A percentile compares a stretch with the other conserved stretches of the same genome.
These are phyloP conservation scores for Candida orba DNA, from an alignment of 805 yeast genomes.

Conservation along the genomic window DNA sequence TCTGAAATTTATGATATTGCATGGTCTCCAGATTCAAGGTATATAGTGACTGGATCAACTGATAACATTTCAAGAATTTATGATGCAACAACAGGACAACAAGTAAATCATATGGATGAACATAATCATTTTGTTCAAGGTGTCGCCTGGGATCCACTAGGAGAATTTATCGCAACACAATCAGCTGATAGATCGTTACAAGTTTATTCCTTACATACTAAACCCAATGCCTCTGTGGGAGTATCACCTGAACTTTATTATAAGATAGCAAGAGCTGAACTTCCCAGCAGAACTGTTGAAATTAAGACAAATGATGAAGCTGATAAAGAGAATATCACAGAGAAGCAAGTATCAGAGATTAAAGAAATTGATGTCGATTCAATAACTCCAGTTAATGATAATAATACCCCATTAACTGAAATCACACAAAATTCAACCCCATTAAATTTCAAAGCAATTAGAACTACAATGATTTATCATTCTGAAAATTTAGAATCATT, in stretches of 20 bases:
- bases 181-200: constrained; percentile 82
- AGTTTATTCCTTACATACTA: constrained; percentile 43
- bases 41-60: constrained; percentile 84
- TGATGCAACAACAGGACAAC: constrained; percentile 47
- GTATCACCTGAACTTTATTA: constrained; percentile 36
- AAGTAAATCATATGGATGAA: constrained; percentile 53
- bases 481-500: constrained; percentile 87
- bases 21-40: constrained; percentile 84
- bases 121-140: constrained; percentile 94
- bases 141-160: constrained; percentile 88
- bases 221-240: constrained; percentile 18
- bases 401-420: constrained; percentile 37
- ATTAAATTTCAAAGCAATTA: constrained; percentile 21
- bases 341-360: neutral
- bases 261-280: constrained; percentile 50
- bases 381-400: neutral
- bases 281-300: constrained; percentile 31
- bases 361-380: neutral
- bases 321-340: neutral
- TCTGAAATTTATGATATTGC: constrained; percentile 85
- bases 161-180: constrained; percentile 74
- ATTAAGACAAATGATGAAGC: too few relatives aligned
- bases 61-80: constrained; percentile 76
- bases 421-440: constrained; percentile 27
- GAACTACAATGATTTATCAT: constrained; percentile 53